Evolutionary conservation across 441 rosid species (phyloP).

Genomic region (Gossypium lobatum): DNA sequence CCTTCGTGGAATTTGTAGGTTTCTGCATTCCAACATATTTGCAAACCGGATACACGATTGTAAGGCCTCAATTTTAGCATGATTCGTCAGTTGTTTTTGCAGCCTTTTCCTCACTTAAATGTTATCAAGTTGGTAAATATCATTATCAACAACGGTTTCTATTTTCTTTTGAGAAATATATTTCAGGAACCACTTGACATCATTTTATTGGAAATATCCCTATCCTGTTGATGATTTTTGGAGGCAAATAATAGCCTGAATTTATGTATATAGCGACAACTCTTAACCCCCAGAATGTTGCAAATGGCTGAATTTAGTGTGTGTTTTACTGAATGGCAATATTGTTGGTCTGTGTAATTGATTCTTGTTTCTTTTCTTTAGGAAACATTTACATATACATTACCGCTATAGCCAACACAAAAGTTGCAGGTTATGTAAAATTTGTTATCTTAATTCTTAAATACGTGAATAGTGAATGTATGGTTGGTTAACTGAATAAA

Average conservation of each 20-base stretch:
- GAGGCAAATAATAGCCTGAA: neutral
- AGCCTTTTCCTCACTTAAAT: neutral
- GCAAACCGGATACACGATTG: neutral
- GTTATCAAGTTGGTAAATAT: no score
- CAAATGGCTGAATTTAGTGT: neutral
- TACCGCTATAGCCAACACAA: neutral
- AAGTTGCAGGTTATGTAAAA: neutral
- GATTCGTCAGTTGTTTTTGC: neutral
- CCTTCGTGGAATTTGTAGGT: neutral
- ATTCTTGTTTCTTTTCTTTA: neutral
- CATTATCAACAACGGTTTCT: no score
- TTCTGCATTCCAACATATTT: neutral
- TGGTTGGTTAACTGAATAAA: neutral
- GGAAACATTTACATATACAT: neutral
- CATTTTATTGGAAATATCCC: neutral
- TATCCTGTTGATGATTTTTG: neutral
- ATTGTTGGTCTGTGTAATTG: neutral
- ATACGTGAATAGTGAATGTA: neutral
- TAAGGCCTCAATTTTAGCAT: neutral
- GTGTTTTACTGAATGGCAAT: neutral
- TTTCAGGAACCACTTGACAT: neutral
- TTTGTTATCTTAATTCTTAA: neutral
- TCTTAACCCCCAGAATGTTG: neutral
- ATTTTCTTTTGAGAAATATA: neutral
- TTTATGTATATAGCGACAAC: neutral